Base-by-base conservation (phyloP, 2,329 filamentous ascomycete species). In the Plenodomus biglobosus region DNA sequence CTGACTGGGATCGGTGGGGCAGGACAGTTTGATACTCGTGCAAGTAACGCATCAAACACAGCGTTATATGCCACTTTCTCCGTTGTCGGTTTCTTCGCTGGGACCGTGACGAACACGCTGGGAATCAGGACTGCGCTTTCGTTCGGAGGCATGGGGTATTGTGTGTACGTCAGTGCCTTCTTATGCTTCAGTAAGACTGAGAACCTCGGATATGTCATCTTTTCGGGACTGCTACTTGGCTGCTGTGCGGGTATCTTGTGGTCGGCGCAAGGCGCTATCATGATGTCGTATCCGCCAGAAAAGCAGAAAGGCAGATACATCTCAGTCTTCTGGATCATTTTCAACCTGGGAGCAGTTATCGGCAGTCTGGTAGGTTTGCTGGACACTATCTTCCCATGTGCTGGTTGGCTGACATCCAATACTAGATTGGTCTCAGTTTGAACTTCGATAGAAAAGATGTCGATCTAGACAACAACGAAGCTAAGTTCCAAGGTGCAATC, bases 261-360 rank as follows among this genome's bases (percentile, higher is more conserved):
- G 88, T 85, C 84, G 13, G 88, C 86, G 1, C 87, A 92, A 73
- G 88, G 88, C 50, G 84, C 86, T 42, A 88, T 91, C 66, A 91
- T 91, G 86, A 91, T 95, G 83, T 84, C 86, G 30, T 95, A 95
- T 69, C 90, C 90, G 1, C 76, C 80, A 21, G 91, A 95, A 73
- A 71, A 83, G 24, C 80, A 82, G 54, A 95, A 95, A 78, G 91
- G 91, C 24, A 83, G 85, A 47, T 95, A 90, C 69, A 94, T 95
- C 69, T 87, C 87, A 8, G 85, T 83, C 74, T 95, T 95, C 75
- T 95, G 91, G 91, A 83, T 90, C 64, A 92, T 96, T 64, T 95
- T 95, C 79, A 95, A 95, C 73, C 73, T 91, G 44, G 91, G 91
- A 59, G 90, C 84, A 63, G 90, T 95, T 51, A 88, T 95, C 66